A percentile compares a stretch with the other conserved stretches of the same genome.
These are phyloP conservation scores for Russula brevipes DNA, from an alignment of 768 basidiomycete species.

Conservation along the genomic window DNA sequence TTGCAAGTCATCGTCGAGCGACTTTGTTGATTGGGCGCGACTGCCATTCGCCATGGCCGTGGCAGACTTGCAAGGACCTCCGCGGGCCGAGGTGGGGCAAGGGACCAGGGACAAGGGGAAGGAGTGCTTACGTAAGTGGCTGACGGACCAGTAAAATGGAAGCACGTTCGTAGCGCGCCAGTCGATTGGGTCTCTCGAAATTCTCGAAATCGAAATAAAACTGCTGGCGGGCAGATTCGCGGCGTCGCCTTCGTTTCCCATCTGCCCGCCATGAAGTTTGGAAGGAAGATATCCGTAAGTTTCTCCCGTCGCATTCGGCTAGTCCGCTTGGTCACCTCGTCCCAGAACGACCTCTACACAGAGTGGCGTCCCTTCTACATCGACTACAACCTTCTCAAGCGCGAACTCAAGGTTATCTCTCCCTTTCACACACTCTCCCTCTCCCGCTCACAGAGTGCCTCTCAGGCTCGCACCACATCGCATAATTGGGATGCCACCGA, in stretches of 20 bases:
- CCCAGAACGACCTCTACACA: constrained; percentile 73
- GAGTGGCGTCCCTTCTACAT: constrained; percentile 92
- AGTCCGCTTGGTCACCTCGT: constrained; percentile 3
- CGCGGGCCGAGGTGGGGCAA: too few relatives aligned
- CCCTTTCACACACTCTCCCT: neutral
- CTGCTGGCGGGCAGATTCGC: neutral
- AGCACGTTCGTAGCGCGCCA: constrained; percentile 14
- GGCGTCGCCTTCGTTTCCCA: neutral
- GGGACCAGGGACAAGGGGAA: neutral
- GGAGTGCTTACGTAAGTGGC: too few relatives aligned
- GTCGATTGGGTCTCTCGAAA: too few relatives aligned
- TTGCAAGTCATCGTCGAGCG: constrained; percentile 28
- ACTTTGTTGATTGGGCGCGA: neutral
- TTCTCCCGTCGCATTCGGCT: neutral
- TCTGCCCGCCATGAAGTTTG: constrained; percentile 63
- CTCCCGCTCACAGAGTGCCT: neutral
- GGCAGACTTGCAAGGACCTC: neutral
- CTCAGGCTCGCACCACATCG: constrained; percentile 46
- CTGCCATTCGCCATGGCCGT: constrained; percentile 15
- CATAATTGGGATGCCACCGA: constrained; percentile 69
- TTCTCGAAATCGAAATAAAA: too few relatives aligned
- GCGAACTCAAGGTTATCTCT: constrained; percentile 69
- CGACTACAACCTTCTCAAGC: constrained; percentile 84
- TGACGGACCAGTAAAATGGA: neutral
- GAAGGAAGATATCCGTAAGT: constrained; percentile 66